A percentile compares a stretch with the other conserved stretches of the same genome.
These are phyloP conservation scores for Komagataella populi DNA, from an alignment of 805 yeast genomes.

Conservation along the genomic window DNA sequence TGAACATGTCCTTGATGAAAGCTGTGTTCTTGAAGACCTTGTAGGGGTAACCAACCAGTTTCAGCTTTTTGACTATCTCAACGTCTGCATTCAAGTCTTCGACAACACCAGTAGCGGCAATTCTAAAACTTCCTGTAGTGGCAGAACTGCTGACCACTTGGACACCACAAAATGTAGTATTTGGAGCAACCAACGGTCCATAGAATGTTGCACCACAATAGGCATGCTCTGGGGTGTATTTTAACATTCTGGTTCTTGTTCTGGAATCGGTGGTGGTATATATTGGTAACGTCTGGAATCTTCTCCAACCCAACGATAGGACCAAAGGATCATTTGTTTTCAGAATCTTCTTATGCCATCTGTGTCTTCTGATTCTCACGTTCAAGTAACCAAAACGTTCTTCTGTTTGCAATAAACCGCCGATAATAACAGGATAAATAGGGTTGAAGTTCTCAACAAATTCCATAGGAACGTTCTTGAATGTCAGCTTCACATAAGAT, in stretches of 20 bases:
- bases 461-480: conserved; percentile 78
- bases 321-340: conserved; percentile 94
- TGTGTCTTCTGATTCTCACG: conserved; percentile 90
- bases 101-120: conserved; percentile 93
- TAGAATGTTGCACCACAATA: conserved; percentile 92
- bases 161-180: conserved; percentile 93
- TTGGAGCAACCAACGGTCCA: conserved; percentile 95
- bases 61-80: conserved; percentile 91
- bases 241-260: conserved; percentile 94
- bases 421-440: conserved; percentile 70
- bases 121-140: conserved; percentile 83
- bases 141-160: conserved; percentile 74
- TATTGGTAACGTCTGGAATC: conserved; percentile 93
- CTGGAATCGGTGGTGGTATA: conserved; percentile 96
- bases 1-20: conserved; percentile 92
- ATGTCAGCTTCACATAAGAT: conserved; percentile 80
- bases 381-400: conserved; percentile 86
- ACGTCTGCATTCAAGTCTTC: conserved; percentile 83
- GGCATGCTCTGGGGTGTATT: conserved; percentile 96
- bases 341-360: conserved; percentile 96
- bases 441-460: conserved; percentile 82
- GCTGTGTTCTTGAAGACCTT: conserved; percentile 94
- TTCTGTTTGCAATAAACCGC: conserved; percentile 85
- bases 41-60: conserved; percentile 88
- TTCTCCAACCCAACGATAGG: conserved; percentile 92